Evolutionary conservation across 371 early-diverging fungal genomes (phyloP).

Genomic region (Mortierella sp.): DNA sequence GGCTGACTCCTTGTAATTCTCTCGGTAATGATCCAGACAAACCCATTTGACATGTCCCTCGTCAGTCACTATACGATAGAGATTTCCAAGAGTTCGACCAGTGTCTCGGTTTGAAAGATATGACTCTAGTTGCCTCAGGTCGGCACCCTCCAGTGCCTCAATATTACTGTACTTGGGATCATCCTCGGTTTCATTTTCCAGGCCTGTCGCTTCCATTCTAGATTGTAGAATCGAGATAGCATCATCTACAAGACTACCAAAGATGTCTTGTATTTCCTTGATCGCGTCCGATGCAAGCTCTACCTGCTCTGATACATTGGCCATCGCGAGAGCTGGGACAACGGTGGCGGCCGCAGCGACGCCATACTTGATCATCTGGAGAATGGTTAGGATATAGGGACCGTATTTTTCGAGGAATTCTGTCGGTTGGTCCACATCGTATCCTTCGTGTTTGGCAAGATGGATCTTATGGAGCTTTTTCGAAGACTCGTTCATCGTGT

Average conservation of each 20-base stretch:
- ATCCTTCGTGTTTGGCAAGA: not conserved
- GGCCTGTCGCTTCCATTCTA: not conserved
- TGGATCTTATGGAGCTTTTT: not conserved
- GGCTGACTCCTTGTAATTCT: not conserved
- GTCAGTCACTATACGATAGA: not conserved
- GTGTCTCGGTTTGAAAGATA: not conserved
- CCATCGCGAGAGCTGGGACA: not conserved
- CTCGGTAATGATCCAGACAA: constrained; percentile 5
- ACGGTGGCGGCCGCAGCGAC: not conserved
- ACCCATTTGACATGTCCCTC: constrained; percentile 21
- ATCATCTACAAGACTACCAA: not conserved
- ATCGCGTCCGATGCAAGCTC: not conserved
- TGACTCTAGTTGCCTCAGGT: not conserved
- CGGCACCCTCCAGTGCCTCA: constrained; percentile 10
- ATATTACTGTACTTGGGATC: not conserved
- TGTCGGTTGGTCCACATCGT: not conserved
- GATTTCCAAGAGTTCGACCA: constrained; percentile 4
- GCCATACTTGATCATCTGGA: constrained; percentile 1
- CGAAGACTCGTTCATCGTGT: not conserved
- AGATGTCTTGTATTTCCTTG: not conserved
- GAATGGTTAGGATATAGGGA: not conserved
- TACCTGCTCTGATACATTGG: not conserved
- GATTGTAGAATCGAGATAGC: not conserved
- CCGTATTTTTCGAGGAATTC: constrained; percentile 4
- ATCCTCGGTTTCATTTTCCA: too few relatives aligned